A percentile compares a stretch with the other conserved stretches of the same genome.
Evolutionary conservation across 2,329 filamentous ascomycete genomes (phyloP).

Genomic region (Ophioceras dolichostomum): DNA sequence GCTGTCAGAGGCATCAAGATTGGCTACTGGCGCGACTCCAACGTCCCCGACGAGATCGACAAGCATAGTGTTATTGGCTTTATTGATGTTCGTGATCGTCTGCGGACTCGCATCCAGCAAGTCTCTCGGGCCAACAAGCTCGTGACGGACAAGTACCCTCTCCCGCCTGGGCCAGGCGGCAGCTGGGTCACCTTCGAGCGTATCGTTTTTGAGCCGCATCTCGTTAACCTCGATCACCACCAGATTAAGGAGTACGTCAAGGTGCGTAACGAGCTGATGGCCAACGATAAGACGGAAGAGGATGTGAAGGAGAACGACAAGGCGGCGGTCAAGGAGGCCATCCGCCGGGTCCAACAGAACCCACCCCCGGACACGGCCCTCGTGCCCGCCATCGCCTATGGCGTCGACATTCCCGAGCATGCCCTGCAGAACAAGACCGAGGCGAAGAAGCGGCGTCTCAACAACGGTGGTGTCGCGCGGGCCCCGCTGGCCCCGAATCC

Average conservation of each 20-base stretch:
- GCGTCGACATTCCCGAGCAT: constrained; percentile 32
- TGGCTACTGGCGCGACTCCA: constrained; percentile 49
- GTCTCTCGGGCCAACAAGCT: constrained; percentile 33
- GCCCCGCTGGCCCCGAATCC: neutral
- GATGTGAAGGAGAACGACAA: constrained; percentile 25
- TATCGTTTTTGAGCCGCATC: constrained; percentile 44
- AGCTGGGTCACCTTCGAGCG: constrained; percentile 54
- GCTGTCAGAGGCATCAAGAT: constrained; percentile 35
- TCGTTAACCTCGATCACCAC: constrained; percentile 40
- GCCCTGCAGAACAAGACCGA: constrained; percentile 15
- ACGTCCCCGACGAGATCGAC: constrained; percentile 29
- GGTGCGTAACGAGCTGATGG: constrained; percentile 27
- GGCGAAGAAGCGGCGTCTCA: constrained; percentile 32
- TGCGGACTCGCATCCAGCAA: constrained; percentile 45
- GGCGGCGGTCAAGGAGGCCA: constrained; percentile 33
- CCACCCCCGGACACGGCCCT: constrained; percentile 28
- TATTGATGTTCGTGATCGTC: constrained; percentile 46
- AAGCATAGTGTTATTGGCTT: constrained; percentile 51
- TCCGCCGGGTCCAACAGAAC: constrained; percentile 27
- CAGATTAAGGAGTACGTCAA: constrained; percentile 53
- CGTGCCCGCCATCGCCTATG: constrained; percentile 37
- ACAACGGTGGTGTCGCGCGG: constrained; percentile 5
- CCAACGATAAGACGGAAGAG: constrained; percentile 21
- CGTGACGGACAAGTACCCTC: constrained; percentile 30
- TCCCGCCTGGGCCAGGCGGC: constrained; percentile 46